Conservation (phyloP, 305 asterid genomes). For the Withania somnifera region DNA sequence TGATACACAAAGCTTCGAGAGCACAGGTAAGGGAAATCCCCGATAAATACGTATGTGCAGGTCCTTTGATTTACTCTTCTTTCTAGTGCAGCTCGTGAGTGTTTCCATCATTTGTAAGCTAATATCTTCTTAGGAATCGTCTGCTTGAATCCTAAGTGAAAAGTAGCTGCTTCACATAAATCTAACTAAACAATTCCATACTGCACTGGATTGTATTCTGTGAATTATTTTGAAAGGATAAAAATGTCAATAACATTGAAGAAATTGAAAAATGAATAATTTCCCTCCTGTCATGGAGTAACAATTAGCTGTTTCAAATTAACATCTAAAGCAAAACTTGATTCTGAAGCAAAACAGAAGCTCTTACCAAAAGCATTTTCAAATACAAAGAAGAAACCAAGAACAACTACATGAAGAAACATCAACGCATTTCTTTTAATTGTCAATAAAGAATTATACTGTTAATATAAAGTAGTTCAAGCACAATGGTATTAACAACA, state of each 20-base stretch:
- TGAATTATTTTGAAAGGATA: background rate
- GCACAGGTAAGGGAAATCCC: background rate
- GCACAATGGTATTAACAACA: background rate
- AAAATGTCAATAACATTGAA: background rate
- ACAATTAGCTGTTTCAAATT: background rate
- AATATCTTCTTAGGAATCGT: background rate
- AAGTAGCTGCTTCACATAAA: background rate
- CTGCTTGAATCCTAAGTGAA: background rate
- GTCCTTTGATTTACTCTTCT: background rate
- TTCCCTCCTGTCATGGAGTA: background rate
- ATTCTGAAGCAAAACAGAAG: too few species aligned
- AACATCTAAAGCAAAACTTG: background rate
- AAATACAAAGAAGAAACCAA: background rate
- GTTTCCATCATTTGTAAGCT: background rate
- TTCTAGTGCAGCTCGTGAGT: background rate
- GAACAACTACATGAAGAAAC: background rate
- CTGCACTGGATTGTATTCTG: background rate
- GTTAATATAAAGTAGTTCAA: too few species aligned
- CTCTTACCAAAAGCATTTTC: background rate
- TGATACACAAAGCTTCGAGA: background rate
- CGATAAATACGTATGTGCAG: background rate
- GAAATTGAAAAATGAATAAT: background rate
- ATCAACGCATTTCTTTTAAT: background rate
- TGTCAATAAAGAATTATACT: background rate
- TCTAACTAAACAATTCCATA: background rate